phyloP scores from a whole-genome alignment of 2,329 filamentous ascomycete genomes.

The Delphinella strobiligena region DNA sequence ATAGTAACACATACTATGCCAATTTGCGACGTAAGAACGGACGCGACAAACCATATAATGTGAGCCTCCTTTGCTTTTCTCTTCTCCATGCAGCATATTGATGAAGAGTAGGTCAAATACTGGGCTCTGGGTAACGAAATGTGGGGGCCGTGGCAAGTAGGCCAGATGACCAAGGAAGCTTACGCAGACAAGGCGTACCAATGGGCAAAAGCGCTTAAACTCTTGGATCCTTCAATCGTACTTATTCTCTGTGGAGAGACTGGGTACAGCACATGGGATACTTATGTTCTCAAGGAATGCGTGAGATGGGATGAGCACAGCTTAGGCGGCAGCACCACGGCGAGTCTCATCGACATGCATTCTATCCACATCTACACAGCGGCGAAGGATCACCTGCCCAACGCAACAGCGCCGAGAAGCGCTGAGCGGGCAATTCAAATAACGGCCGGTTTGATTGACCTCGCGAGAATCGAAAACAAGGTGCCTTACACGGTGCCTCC shows the following conservation, averaged over 20 bases:
- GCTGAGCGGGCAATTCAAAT: conserved; percentile 67
- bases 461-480: conserved; percentile 58
- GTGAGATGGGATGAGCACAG: conserved; percentile 39
- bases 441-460: conserved; percentile 55
- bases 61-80: conserved; percentile 14
- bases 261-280: conserved; percentile 59
- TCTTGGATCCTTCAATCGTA: conserved; percentile 56
- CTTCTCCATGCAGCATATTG: conserved; percentile 1
- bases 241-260: conserved; percentile 67
- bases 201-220: conserved; percentile 60
- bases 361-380: conserved; percentile 70
- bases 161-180: conserved; percentile 55
- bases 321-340: conserved; percentile 35
- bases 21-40: conserved; percentile 68
- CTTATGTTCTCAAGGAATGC: conserved; percentile 59
- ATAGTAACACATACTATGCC: conserved; percentile 67
- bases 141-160: conserved; percentile 57
- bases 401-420: conserved; percentile 51
- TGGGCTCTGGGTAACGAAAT: conserved; percentile 73
- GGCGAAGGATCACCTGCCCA: conserved; percentile 35
- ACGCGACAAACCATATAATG: conserved; percentile 62
- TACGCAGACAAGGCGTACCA: conserved; percentile 58
- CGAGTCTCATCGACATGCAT: conserved; percentile 61
- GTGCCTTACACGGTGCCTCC: conserved; percentile 47
- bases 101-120: conserved; percentile 48